These are phyloP conservation scores for Daldinia concentrica DNA, from an alignment of 495 filamentous ascomycete species.

Conservation along the genomic window DNA sequence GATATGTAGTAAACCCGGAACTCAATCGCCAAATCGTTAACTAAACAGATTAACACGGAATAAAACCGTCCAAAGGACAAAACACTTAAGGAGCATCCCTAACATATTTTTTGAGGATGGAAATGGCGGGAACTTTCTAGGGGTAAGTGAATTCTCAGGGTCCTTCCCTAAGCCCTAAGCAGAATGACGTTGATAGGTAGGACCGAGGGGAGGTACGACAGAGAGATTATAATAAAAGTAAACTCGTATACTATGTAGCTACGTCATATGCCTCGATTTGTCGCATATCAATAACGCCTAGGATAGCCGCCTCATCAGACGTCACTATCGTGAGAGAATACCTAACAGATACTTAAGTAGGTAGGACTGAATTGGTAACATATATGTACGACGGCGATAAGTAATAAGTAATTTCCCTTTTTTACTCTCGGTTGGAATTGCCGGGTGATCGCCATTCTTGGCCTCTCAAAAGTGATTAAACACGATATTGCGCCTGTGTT, in stretches of 20 bases:
- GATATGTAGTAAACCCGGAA: neutral
- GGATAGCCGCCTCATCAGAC: constrained; percentile 9
- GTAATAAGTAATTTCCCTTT: neutral
- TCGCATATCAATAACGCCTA: constrained; percentile 8
- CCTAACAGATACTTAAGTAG: neutral
- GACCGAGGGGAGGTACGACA: constrained; percentile 18
- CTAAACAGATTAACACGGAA: neutral
- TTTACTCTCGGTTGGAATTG: constrained; percentile 1
- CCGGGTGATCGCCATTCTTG: neutral
- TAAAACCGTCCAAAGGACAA: neutral
- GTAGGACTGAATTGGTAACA: too few relatives aligned
- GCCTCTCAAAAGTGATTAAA: neutral
- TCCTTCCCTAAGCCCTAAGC: constrained; percentile 31
- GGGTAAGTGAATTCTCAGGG: constrained; percentile 26
- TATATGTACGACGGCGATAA: too few relatives aligned
- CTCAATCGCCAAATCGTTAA: neutral
- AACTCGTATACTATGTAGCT: constrained; percentile 11
- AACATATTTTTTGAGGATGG: neutral
- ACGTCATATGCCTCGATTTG: constrained; percentile 29
- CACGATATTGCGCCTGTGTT: too few relatives aligned
- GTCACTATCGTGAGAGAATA: constrained; percentile 9
- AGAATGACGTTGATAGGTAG: constrained; percentile 31
- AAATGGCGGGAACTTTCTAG: constrained; percentile 20
- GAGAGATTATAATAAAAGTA: neutral
- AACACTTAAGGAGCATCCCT: neutral